Base-by-base conservation (phyloP, 768 basidiomycete genomes). In the Termitomyces sp. region DNA sequence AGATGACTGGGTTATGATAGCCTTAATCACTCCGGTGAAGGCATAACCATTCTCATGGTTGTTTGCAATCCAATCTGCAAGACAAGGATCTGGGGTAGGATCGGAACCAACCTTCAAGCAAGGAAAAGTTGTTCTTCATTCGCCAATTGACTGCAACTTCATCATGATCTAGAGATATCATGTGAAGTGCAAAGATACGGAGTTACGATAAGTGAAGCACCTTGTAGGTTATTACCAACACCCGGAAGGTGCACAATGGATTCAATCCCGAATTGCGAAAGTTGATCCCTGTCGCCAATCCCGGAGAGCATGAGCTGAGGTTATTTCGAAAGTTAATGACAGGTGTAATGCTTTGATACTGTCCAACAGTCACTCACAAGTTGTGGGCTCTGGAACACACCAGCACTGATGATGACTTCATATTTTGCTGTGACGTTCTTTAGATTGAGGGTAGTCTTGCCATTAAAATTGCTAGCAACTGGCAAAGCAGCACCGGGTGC, bases 211-310 rank as follows among this genome's bases (percentile, higher is more conserved):
- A 13, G 11, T 27, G 3, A 33, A 41, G 59, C 53, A 60, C 73
- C 73, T 60, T 73, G 70, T 15, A 74, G 60, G 52, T 74, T 73
- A 10, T 35, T 60, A n/a, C 74, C 73, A 20, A 75, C 73, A 3
- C 70, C 70, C 1, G 73, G 70, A 18, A 71, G 60, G 53, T 71
- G 35, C 4, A 70, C 61, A 23, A 69, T 38, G 5, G 70, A 22
- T 31, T 61, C 47, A 52, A 72, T 70, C 7, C 66, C 66, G 31
- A 64, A 47, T 20, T 61, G 18, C 9, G 38, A 35, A 2, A 73
- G 63, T 3, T 68, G 64, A 2, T 56, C 40, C 4, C 36, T 15
- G 51, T 71, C 66, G 12, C 72, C 71, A 50, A 73, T 72, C 11
- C 72, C 72, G 4, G 72, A 73, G 16, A 70, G 65, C 69, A 66